These are phyloP conservation scores for Fomitopsis betulina DNA, from an alignment of 1,284 basidiomycete genomes.

Conservation along the genomic window DNA sequence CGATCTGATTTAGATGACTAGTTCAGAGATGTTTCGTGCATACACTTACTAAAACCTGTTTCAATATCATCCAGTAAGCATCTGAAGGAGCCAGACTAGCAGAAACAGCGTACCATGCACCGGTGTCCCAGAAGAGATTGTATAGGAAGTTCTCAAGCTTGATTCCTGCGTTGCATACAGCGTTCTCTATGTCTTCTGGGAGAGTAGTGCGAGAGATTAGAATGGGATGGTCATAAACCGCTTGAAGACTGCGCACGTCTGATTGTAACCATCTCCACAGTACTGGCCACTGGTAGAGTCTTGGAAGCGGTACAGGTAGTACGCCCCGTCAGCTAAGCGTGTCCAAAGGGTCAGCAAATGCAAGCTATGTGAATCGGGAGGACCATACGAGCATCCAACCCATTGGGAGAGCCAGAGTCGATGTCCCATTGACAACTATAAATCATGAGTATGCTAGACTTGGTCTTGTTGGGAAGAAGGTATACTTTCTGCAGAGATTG, in stretches of 20 bases:
- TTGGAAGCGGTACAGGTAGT: constrained; percentile 2
- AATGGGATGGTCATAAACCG: too few species aligned
- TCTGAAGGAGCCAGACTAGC: background rate
- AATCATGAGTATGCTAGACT: background rate
- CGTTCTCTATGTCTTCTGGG: constrained; percentile 5
- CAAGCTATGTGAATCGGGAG: background rate
- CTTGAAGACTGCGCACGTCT: background rate
- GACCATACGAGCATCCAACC: constrained; percentile 11
- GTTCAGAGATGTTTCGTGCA: background rate
- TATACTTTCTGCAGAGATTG: constrained; percentile 17
- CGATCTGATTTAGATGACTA: too few species aligned
- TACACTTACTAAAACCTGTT: constrained; percentile 16
- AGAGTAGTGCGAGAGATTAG: background rate
- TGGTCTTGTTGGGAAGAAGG: background rate
- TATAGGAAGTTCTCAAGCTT: constrained; percentile 13
- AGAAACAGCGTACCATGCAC: constrained; percentile 9
- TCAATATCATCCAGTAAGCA: background rate
- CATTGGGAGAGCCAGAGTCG: background rate
- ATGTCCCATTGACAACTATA: constrained; percentile 14
- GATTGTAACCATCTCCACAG: constrained; percentile 5
- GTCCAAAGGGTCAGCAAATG: background rate
- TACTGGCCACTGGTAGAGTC: background rate
- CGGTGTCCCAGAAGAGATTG: constrained; percentile 12
- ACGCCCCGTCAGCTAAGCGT: too few species aligned
- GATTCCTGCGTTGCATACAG: constrained; percentile 12